Evolutionary conservation across 208 protist species (phyloP).

Genomic region (Crithidia fasciculata): DNA sequence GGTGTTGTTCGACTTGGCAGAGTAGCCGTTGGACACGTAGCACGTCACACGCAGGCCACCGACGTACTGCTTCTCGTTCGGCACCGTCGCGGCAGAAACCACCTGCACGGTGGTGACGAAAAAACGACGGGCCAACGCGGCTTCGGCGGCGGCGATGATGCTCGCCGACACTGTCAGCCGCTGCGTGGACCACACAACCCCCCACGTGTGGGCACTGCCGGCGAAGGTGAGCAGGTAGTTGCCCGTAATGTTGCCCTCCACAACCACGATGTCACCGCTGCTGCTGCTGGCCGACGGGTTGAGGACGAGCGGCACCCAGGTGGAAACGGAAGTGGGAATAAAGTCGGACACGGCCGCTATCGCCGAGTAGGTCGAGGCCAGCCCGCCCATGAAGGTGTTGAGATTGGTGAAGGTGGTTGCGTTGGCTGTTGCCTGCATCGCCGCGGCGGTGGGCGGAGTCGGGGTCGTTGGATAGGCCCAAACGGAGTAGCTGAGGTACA

Average conservation of each 20-base stretch:
- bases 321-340: background rate
- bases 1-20: background rate
- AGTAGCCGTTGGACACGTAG: slow-evolving; percentile 29
- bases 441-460: background rate
- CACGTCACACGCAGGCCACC: slow-evolving; percentile 23
- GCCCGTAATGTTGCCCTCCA: slow-evolving; percentile 10
- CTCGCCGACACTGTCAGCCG: background rate
- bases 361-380: background rate
- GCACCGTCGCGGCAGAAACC: slow-evolving; percentile 6
- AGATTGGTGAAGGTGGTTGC: slow-evolving; percentile 4
- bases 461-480: slow-evolving; percentile 20
- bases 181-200: slow-evolving; percentile 6
- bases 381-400: background rate
- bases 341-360: slow-evolving; percentile 3
- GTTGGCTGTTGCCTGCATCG: slow-evolving; percentile 2
- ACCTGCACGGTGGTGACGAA: slow-evolving; percentile 10
- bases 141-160: slow-evolving; percentile 5
- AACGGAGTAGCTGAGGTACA: slow-evolving; percentile 20
- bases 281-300: background rate
- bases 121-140: background rate
- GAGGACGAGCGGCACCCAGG: slow-evolving; percentile 1
- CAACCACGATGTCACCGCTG: background rate
- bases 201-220: slow-evolving; percentile 8
- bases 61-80: background rate
- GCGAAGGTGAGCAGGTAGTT: slow-evolving; percentile 23